A percentile compares a stretch with the other conserved stretches of the same genome.
phyloP scores from a whole-genome alignment of 805 yeast species.

The Schizosaccharomyces lindneri region DNA sequence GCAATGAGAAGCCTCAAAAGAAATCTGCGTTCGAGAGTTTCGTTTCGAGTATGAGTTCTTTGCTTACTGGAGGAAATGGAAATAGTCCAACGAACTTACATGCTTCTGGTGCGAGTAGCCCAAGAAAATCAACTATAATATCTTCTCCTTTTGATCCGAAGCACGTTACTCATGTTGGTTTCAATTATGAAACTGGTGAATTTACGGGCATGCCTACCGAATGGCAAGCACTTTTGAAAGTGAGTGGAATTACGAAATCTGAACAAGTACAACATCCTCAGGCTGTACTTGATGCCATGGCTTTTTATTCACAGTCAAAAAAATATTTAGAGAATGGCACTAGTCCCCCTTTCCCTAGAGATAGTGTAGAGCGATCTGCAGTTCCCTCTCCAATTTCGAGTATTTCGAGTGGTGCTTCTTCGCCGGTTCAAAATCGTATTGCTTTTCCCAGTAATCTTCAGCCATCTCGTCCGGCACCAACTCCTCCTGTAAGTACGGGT shows the following conservation, averaged over 20 bases:
- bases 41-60: slow-evolving; percentile 1
- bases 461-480: not conserved
- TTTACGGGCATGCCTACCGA: slow-evolving; percentile 53
- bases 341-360: not conserved
- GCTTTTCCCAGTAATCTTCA: not conserved
- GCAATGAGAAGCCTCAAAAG: not conserved
- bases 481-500: not conserved
- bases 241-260: slow-evolving; percentile 50
- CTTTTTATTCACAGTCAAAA: slow-evolving; percentile 25
- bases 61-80: not conserved
- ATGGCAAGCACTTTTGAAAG: slow-evolving; percentile 53
- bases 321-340: not conserved
- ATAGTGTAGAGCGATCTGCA: not conserved
- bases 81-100: not conserved
- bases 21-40: not conserved
- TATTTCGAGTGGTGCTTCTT: not conserved
- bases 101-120: not conserved
- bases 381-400: not conserved
- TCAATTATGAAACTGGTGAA: slow-evolving; percentile 46
- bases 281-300: slow-evolving; percentile 66
- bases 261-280: slow-evolving; percentile 69
- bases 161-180: slow-evolving; percentile 73
- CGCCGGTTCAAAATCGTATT: not conserved
- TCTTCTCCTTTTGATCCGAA: slow-evolving; percentile 81
- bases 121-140: slow-evolving; percentile 19